Evolutionary conservation across 257 asterid species (phyloP).

Genomic region (Linaria vulgaris): DNA sequence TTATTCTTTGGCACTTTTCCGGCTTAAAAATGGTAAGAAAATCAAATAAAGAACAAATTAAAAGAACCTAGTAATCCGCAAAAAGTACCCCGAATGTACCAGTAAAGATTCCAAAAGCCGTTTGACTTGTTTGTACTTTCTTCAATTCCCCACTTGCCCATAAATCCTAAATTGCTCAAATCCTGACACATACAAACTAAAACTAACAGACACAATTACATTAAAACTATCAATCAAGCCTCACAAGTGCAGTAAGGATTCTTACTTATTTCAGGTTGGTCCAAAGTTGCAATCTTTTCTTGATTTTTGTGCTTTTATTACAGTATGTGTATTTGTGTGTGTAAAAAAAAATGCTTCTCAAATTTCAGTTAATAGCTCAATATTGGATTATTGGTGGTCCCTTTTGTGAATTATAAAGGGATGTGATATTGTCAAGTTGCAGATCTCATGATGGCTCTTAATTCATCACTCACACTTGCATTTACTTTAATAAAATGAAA

Average conservation of each 20-base stretch:
- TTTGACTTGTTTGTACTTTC: slow-evolving; percentile 10
- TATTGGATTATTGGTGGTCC: neutral
- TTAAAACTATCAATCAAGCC: slow-evolving; percentile 3
- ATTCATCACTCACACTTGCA: slow-evolving; percentile 17
- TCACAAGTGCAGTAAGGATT: slow-evolving; percentile 14
- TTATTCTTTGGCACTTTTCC: neutral
- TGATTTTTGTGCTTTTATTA: slow-evolving; percentile 11
- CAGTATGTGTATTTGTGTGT: neutral
- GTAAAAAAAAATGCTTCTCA: neutral
- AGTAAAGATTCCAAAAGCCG: no score
- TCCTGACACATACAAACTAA: neutral
- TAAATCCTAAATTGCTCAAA: neutral
- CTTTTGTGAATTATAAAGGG: neutral
- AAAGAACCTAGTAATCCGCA: no score
- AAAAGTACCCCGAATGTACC: no score
- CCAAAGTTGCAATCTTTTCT: slow-evolving; percentile 9
- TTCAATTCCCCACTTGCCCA: neutral
- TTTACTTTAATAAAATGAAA: neutral
- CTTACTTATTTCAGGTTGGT: slow-evolving; percentile 27
- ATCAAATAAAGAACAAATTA: no score
- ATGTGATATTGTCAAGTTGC: neutral
- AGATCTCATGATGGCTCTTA: slow-evolving; percentile 4
- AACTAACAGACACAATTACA: no score
- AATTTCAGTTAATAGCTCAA: neutral
- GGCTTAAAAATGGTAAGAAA: no score